phyloP scores from a whole-genome alignment of 805 yeast genomes.

The Saturnispora saitoi region DNA sequence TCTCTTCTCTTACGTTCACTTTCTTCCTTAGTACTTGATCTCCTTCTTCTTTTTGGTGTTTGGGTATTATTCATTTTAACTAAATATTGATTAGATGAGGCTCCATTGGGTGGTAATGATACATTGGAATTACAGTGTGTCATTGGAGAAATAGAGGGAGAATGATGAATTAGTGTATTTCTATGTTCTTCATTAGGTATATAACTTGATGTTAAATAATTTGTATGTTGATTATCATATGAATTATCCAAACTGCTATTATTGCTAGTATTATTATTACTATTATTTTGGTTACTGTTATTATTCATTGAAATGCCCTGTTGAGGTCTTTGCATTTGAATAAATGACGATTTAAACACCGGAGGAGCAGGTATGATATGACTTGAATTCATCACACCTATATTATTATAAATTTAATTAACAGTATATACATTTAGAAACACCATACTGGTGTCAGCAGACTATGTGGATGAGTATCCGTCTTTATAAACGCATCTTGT shows the following conservation, averaged over 20 bases:
- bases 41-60: constrained; percentile 11
- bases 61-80: not conserved
- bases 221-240: constrained; percentile 15
- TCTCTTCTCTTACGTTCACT: constrained; percentile 37
- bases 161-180: constrained; percentile 19
- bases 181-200: constrained; percentile 23
- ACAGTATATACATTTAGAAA: no score
- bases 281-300: not conserved
- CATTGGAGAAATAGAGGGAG: constrained; percentile 30
- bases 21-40: constrained; percentile 28
- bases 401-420: no score
- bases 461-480: not conserved
- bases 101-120: not conserved
- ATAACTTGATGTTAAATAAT: constrained; percentile 25
- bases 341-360: constrained; percentile 37
- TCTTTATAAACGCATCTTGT: not conserved
- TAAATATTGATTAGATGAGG: not conserved
- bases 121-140: constrained; percentile 9
- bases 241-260: no score
- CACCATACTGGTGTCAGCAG: no score
- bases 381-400: not conserved
- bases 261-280: no score
- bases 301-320: not conserved
- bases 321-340: constrained; percentile 32
- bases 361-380: constrained; percentile 38